Evolutionary conservation across 2,329 filamentous ascomycete species (phyloP).

Genomic region (Hyphodiscus sp.): DNA sequence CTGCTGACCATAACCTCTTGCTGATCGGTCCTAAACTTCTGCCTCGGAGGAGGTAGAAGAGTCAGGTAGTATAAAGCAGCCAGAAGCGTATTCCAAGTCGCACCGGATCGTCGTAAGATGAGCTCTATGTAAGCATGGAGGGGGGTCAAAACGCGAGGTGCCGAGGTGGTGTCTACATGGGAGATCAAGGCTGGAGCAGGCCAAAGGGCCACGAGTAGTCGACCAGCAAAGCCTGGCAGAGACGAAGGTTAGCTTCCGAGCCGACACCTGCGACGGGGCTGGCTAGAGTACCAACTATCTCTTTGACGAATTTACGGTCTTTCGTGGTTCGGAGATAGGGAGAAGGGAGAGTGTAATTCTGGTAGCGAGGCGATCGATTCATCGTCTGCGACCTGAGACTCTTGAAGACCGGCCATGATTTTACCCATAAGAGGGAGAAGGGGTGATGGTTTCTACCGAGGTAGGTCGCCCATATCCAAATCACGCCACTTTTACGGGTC

Average conservation of each 20-base stretch:
- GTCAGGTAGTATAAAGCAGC: slow-evolving; percentile 1
- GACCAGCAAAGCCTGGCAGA: background rate
- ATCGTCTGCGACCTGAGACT: background rate
- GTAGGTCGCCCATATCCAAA: too few relatives aligned
- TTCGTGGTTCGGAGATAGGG: too few relatives aligned
- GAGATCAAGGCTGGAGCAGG: background rate
- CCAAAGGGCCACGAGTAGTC: background rate
- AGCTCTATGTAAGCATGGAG: background rate
- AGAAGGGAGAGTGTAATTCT: too few relatives aligned
- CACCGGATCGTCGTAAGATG: background rate
- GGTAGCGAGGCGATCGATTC: too few relatives aligned
- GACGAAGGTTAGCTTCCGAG: background rate
- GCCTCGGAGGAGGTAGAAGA: background rate
- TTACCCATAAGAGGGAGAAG: too few relatives aligned
- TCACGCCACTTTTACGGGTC: too few relatives aligned
- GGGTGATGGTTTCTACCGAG: too few relatives aligned
- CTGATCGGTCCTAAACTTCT: background rate
- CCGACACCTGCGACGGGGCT: background rate
- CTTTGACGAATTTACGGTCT: background rate
- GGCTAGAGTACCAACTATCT: background rate
- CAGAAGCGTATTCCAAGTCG: background rate
- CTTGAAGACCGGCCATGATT: background rate
- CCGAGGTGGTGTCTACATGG: background rate
- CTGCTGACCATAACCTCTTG: background rate
- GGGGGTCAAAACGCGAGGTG: background rate